Evolutionary conservation across 2,329 filamentous ascomycete genomes (phyloP), one percentile per base, ranked within the genome.

Genomic region (Aspergillus chevalieri): DNA sequence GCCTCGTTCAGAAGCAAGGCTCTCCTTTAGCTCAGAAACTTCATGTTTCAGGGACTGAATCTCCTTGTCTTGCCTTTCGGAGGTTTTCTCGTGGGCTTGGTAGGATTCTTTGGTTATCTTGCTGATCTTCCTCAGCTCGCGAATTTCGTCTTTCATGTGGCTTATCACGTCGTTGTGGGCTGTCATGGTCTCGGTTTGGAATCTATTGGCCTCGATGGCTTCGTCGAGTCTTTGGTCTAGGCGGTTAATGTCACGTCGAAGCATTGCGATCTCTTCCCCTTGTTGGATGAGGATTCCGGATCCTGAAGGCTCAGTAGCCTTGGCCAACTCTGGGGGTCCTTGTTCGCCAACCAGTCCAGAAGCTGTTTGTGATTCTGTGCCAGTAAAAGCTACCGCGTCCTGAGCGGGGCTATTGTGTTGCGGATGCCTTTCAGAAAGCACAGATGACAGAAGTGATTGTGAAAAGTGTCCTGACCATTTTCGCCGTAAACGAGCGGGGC

Each of bases 101-200:
- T 41, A 41, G 3, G 17, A 17, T 21, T 41, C 38, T 19, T 41
- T 41, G 17, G 17, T 21, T 10, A 41, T 41, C 38, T 41, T 41
- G 10, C 15, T 14, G n/a, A 44, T 14, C 14, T 30, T 44, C 12
- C 15, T 44, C 12, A 26, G 12, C 12, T 44, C 42, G 42, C 22
- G 22, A 36, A 26, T 17, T 26, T 45, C 47, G 15, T 26, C 43
- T 15, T 24, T 44, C 51, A 48, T 30, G 9, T 12, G 26, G 10
- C 26, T 30, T 30, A 30, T 30, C 26, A 30, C 26, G 26, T 30
- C 26, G 26, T 30, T 30, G 26, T 30, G 43, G 19, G 52, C 42
- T 6, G 51, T 50, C 42, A 51, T 33, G 6, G 48, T 33, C 36
- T 43, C 63, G 54, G 26, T 58, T 61, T 3, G 67, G 3, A 14